phyloP scores from a whole-genome alignment of 306 rosid species.

The Vigna hirtella region DNA sequence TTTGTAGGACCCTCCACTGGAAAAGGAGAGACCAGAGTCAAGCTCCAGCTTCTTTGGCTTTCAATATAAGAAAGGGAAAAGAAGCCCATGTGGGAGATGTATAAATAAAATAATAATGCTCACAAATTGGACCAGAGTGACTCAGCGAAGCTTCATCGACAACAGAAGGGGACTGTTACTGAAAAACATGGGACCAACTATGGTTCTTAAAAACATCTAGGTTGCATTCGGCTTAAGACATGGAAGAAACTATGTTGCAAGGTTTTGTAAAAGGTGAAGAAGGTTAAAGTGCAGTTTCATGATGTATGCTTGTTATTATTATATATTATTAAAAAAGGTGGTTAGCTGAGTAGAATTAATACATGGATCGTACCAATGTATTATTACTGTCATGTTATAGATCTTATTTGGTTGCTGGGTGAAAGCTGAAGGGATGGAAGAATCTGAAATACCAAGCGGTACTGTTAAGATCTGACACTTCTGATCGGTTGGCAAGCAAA shows the following conservation, averaged over 20 bases:
- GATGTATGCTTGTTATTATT: background rate
- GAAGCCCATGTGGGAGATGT: slow-evolving; percentile 43
- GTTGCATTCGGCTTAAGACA: background rate
- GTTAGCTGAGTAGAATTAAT: background rate
- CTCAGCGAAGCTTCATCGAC: slow-evolving; percentile 27
- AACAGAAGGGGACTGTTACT: slow-evolving; percentile 6
- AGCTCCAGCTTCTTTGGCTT: slow-evolving; percentile 54
- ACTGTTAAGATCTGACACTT: slow-evolving; percentile 71
- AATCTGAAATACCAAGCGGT: slow-evolving; percentile 57
- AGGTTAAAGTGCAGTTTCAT: background rate
- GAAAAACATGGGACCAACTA: slow-evolving; percentile 46
- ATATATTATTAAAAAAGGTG: background rate
- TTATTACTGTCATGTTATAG: slow-evolving; percentile 37
- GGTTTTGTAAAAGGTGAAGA: background rate
- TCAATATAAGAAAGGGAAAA: slow-evolving; percentile 43
- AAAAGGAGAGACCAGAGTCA: slow-evolving; percentile 42
- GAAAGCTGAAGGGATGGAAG: slow-evolving; percentile 52
- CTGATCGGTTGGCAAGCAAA: slow-evolving; percentile 64
- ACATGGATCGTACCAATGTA: slow-evolving; percentile 38
- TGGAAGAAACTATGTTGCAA: background rate
- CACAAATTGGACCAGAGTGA: slow-evolving; percentile 40
- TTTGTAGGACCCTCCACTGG: slow-evolving; percentile 65
- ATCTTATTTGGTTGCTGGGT: slow-evolving; percentile 45
- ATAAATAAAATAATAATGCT: slow-evolving; percentile 42
- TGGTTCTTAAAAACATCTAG: background rate